These are phyloP conservation scores for Eimeria sp. DNA, from an alignment of 169 alveolate genomes.

Conservation along the genomic window DNA sequence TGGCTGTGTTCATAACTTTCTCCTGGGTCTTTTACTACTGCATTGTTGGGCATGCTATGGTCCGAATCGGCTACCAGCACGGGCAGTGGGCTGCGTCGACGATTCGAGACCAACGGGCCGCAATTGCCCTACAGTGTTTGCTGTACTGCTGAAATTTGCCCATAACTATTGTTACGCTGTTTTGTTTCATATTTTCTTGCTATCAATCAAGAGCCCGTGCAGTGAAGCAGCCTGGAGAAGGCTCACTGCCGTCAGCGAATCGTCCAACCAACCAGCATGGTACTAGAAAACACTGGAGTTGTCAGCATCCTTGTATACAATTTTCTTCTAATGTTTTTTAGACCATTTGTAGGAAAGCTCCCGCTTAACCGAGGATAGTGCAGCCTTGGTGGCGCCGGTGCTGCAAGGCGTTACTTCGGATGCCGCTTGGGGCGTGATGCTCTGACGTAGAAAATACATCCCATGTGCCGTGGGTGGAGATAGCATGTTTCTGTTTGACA, in stretches of 20 bases:
- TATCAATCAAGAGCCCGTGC: background rate
- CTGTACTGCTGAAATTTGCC: background rate
- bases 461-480: too few relatives aligned
- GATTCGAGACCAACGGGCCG: slow-evolving; percentile 6
- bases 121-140: background rate
- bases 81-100: slow-evolving; percentile 36
- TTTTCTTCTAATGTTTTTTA: background rate
- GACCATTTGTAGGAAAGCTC: background rate
- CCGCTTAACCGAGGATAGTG: background rate
- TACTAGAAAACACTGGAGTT: too few relatives aligned
- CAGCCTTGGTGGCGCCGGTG: background rate
- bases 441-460: background rate
- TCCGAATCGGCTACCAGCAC: slow-evolving; percentile 15
- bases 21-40: background rate
- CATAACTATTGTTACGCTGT: background rate
- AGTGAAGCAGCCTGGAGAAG: slow-evolving; percentile 21
- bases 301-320: background rate
- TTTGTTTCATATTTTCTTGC: background rate
- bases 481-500: background rate
- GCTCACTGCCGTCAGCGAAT: background rate
- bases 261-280: background rate
- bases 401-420: background rate
- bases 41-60: slow-evolving; percentile 3
- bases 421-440: background rate
- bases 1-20: background rate